Conservation (phyloP, 192 early-diverging fungal species). For the Geranomyces variabilis region DNA sequence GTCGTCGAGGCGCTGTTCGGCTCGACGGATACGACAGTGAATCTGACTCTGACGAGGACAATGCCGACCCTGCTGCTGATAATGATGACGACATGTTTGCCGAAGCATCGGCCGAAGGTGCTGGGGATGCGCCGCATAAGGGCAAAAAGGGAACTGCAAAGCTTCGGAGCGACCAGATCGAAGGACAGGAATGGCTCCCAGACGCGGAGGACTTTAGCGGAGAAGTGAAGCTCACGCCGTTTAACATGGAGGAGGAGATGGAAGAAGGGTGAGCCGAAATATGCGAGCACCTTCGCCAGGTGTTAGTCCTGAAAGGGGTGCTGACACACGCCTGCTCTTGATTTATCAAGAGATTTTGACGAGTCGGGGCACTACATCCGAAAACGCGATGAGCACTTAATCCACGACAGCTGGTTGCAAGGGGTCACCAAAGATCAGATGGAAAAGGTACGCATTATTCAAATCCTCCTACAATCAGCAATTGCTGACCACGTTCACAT, state of each 20-base stretch:
- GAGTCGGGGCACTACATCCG: constrained; percentile 56
- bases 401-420: constrained; percentile 62
- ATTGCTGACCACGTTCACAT: constrained; percentile 10
- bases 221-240: constrained; percentile 52
- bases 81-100: constrained; percentile 52
- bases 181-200: constrained; percentile 31
- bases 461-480: background rate
- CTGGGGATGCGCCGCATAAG: background rate
- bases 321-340: background rate
- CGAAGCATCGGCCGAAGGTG: constrained; percentile 3
- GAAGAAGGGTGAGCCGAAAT: constrained; percentile 57
- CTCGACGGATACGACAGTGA: constrained; percentile 43
- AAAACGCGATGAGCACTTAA: constrained; percentile 52
- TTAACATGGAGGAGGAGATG: constrained; percentile 64
- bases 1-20: constrained; percentile 31
- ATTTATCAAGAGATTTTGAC: constrained; percentile 40
- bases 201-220: constrained; percentile 23
- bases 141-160: constrained; percentile 20
- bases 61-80: constrained; percentile 15
- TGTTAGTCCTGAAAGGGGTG: constrained; percentile 11
- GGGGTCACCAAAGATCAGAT: constrained; percentile 54
- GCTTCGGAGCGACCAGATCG: constrained; percentile 22
- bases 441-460: constrained; percentile 36
- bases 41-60: constrained; percentile 38
- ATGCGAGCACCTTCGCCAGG: background rate